Evolutionary conservation across 192 early-diverging fungal species (phyloP), one percentile per base, ranked within the genome.

Genomic region (Allomyces macrogynus): DNA sequence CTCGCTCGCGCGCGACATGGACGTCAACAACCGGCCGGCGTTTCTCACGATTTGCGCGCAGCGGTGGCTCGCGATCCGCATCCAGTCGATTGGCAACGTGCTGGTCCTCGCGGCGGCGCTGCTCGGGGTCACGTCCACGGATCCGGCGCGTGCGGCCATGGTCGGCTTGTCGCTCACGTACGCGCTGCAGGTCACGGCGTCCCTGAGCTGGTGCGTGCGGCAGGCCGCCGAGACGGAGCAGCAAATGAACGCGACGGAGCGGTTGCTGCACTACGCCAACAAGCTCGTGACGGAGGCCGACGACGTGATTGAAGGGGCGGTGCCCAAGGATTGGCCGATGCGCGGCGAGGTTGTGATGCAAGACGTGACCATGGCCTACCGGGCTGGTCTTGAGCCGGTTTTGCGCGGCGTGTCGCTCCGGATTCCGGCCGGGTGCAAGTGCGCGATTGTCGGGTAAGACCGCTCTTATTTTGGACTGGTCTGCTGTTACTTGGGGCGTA

Each of bases 111-210:
- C 77, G 26, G 86, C 88, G 0, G 81, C 84, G 0, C 57, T 88
- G n/a, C 76, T 95, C 64, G 86, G 88, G 23, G 70, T 97, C 14
- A 67, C 82, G 12, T 70, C 72, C 9, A 74, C 86, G 43, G 73
- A 75, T 24, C 68, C 67, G 24, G 69, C 88, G 25, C 66, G 75
- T 12, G 77, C 91, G 22, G 78, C 86, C 0, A 69, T 87, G 11
- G 81, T 89, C 65, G 91, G 91, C 25, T 77, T 96, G 10, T 79
- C 82, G 0, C 75, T 93, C n/a, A 81, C 83, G 24, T 93, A 96
- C 71, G 81, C 90, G 22, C 80, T 93, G 43, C 81, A 82, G 67
- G 82, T 92, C 64, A 89, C 88, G 27, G 73, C 76, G 27, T 81
- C 81, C 18, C 78, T 95, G 44, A 16, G 44, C 44, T 86, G 86